Base-by-base conservation (phyloP, 1,284 basidiomycete genomes). In the Takashimella tepidaria region DNA sequence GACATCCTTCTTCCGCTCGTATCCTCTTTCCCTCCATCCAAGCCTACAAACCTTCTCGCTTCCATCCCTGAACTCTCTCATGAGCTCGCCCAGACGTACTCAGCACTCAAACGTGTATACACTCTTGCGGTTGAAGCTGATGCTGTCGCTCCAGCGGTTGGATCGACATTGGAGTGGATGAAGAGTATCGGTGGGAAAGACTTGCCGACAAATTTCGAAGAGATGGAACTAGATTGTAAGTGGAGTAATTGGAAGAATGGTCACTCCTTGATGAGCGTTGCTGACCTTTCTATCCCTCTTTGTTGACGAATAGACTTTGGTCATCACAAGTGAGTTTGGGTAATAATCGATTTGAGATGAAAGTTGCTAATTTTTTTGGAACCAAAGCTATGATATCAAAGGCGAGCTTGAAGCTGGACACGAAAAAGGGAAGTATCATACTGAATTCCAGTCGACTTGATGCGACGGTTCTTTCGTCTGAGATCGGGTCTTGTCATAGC, bases 131-230 rank as follows among this genome's bases (percentile, higher is more conserved):
- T 72, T 11, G 63, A 68, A 27, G 63, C 62, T 10, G 68, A 72
- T 44, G 66, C 68, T 5, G 63, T 69, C 21, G 61, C 62, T 4
- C 72, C 72, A 4, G 59, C 68, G 6, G 24, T 74, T 3, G 58
- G 58, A 5, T 68, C 68, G 2, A 69, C 68, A 1, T 49, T 72
- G 16, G 68, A 71, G 41, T 73, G 65, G 59, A 47, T 70, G 41
- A 73, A 74, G 53, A 47, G 57, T 8, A 57, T 65, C 11, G 68
- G 63, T 12, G 59, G 64, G n/a, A 58, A 64, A 44, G 52, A 67
- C 24, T 56, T 70, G 11, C 66, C 68, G 19, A 69, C 68, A n/a
- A 58, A 64, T 47, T 69, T 66, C 45, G 59, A 65, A 45, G 69
- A 68, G 41, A 61, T 69, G 56, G 63, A 68, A 53, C 46, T 69